Evolutionary conservation across 106 monocot species (phyloP), one percentile per base, ranked within the genome.

Genomic region (Vanilla planifolia): DNA sequence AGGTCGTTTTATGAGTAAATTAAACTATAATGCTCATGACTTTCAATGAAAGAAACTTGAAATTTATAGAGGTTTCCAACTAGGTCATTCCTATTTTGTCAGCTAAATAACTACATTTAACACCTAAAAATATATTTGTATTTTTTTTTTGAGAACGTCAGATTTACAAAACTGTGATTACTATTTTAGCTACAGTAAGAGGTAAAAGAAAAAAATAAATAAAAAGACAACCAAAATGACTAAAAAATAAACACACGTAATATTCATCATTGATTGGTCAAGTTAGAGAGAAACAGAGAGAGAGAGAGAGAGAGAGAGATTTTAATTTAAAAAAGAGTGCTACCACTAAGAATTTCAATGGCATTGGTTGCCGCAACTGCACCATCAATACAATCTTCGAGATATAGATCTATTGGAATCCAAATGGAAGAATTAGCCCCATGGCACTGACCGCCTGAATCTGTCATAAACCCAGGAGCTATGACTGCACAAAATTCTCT

Each of bases 401-500:
- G 90, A 75, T 87, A 98, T 24, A 98, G 66, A 73, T 98, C 96
- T 43, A 98, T 62, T 39, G 96, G 87, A 45, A 98, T 86, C 96
- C 96, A 98, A 2, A 81, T 48, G 43, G 87, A 59, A 59, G 87
- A 81, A 50, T 68, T 85, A 62, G 73, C 36, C 11, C 79, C 81
- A 77, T 79, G 86, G 47, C 50, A 69, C 21, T 77, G 53, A 33
- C 77, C 74, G 63, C 70, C 67, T 63, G 72, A 61, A 58, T 70
- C 82, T 43, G 53, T 51, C 43, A 73, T 51, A 43, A 69, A 69
- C 59, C 64, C 66, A 77, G 67, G 65, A 76, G 75, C 37, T 66
- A 73, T 48, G 30, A 63, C 28, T 11, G 65, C 46, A 60, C 59
- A 64, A 32, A 82, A 69, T 34, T 70, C 64, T 55, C 29, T 51